Percentiles rank a stretch among this genome's conserved stretches.
These are phyloP conservation scores for Trichosanthes cucumerina DNA, from an alignment of 306 rosid genomes.

Conservation along the genomic window DNA sequence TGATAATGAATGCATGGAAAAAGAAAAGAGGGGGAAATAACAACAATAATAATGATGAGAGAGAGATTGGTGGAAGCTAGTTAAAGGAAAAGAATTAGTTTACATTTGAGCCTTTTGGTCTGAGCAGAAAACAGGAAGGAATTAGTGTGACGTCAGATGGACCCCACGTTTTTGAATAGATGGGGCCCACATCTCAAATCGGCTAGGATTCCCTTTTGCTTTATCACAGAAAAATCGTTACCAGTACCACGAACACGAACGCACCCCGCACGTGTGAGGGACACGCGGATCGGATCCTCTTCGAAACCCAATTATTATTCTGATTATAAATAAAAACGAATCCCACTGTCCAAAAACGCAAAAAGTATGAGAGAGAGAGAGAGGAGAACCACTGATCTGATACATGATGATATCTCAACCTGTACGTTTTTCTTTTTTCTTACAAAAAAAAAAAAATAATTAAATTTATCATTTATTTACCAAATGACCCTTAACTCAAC, in stretches of 20 bases:
- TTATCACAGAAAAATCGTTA: background rate
- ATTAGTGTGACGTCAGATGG: background rate
- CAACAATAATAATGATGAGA: background rate
- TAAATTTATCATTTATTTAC: too few species aligned
- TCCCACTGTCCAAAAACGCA: constrained; percentile 1
- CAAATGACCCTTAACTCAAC: too few species aligned
- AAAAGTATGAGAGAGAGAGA: background rate
- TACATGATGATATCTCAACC: background rate
- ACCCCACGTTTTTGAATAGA: background rate
- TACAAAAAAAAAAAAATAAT: too few species aligned
- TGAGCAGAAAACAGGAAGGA: background rate
- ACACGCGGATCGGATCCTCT: background rate
- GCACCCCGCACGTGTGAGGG: constrained; percentile 1
- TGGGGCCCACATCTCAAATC: background rate
- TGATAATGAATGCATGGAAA: background rate
- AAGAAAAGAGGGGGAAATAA: background rate
- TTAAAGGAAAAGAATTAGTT: background rate
- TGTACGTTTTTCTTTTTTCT: too few species aligned
- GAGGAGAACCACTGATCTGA: too few species aligned
- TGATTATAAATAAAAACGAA: background rate
- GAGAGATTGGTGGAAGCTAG: background rate
- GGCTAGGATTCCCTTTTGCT: background rate
- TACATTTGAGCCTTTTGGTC: background rate
- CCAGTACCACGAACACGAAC: too few species aligned
- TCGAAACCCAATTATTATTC: background rate